Percentiles rank a stretch among this genome's conserved stretches.
Conservation (phyloP, 257 asterid genomes). For the Craterostigma plantagineum region DNA sequence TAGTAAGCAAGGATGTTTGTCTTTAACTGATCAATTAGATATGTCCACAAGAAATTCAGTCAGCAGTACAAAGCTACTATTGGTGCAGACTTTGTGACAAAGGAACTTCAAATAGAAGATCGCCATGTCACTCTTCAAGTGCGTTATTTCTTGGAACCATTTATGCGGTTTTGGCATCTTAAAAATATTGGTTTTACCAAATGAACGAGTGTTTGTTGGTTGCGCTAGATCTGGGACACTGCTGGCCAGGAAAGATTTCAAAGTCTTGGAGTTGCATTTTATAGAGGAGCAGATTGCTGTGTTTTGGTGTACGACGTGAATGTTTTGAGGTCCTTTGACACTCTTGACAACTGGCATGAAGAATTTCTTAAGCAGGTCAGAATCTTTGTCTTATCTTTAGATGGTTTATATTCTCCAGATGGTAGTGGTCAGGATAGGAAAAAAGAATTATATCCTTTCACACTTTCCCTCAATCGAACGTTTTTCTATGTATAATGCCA, state of each 20-base stretch:
- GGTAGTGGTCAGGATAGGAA: constrained; percentile 75
- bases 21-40: constrained; percentile 20
- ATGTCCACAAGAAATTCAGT: constrained; percentile 92
- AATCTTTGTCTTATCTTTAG: constrained; percentile 2
- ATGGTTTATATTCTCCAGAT: constrained; percentile 11
- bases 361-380: constrained; percentile 96
- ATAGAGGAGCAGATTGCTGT: constrained; percentile 97
- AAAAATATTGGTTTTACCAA: too few species aligned
- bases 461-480: too few species aligned
- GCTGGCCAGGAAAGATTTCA: constrained; percentile 99
- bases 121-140: constrained; percentile 92
- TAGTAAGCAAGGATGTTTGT: too few species aligned
- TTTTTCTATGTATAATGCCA: too few species aligned
- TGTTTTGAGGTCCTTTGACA: constrained; percentile 79
- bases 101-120: constrained; percentile 88
- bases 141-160: constrained; percentile 13
- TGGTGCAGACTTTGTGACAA: constrained; percentile 97
- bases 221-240: constrained; percentile 76
- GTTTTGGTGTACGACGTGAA: constrained; percentile 88
- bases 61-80: constrained; percentile 98
- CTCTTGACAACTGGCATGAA: constrained; percentile 96
- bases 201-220: background rate
- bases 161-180: background rate
- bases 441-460: constrained; percentile 80
- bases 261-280: constrained; percentile 96